Conservation (phyloP, 2,329 filamentous ascomycete genomes). For the Aspergillus sp. region DNA sequence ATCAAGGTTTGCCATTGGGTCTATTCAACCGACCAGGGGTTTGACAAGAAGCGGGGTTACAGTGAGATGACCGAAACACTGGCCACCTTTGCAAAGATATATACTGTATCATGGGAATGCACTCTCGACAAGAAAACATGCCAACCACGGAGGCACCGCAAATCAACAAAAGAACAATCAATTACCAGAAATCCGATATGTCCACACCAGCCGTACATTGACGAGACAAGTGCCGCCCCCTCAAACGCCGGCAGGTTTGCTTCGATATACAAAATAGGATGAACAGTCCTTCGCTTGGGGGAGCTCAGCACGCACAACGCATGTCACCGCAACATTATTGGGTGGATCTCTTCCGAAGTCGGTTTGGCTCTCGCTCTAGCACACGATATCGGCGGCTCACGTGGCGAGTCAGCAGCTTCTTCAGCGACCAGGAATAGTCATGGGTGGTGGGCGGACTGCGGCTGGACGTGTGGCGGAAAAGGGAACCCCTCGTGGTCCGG, state of each 20-base stretch:
- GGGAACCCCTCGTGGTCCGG: slow-evolving; percentile 10
- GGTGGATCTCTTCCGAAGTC: slow-evolving; percentile 25
- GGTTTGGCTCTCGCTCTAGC: slow-evolving; percentile 30
- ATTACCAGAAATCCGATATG: neutral
- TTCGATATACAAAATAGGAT: neutral
- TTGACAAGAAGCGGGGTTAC: too few relatives aligned
- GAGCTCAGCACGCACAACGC: neutral
- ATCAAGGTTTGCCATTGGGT: too few relatives aligned
- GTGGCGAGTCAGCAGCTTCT: slow-evolving; percentile 24
- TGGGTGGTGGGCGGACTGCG: neutral
- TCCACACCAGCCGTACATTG: neutral
- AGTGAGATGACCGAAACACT: too few relatives aligned
- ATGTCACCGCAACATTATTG: slow-evolving; percentile 5
- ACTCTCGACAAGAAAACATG: neutral
- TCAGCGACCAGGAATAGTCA: slow-evolving; percentile 26
- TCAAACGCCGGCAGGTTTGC: neutral
- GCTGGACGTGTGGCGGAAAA: slow-evolving; percentile 2
- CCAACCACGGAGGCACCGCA: neutral
- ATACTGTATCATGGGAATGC: neutral
- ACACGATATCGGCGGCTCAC: slow-evolving; percentile 28
- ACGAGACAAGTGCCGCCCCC: neutral
- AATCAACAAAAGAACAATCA: neutral
- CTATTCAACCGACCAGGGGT: too few relatives aligned
- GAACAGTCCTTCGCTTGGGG: too few relatives aligned
- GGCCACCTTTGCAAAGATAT: neutral